Percentiles rank a stretch among this genome's conserved stretches.
Evolutionary conservation across 139 green algal species (phyloP).

Genomic region (Ettlia oleoabundans): DNA sequence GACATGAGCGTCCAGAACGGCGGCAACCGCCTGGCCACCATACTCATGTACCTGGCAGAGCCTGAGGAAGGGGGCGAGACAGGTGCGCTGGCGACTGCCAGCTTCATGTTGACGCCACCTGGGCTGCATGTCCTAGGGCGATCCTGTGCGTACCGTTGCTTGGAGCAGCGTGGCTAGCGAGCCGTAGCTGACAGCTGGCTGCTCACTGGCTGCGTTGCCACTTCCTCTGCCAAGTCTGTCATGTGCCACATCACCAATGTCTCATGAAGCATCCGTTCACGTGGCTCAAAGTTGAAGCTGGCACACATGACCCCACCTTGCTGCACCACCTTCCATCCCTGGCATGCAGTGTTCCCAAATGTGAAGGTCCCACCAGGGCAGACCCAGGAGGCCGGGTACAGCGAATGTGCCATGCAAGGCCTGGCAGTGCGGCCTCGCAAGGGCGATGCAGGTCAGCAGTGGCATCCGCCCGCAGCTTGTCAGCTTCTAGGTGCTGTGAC

Average conservation of each 20-base stretch:
- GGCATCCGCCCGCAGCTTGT: too few species aligned
- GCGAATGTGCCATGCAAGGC: slow-evolving; percentile 51
- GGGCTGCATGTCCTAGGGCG: too few species aligned
- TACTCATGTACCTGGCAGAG: slow-evolving; percentile 81
- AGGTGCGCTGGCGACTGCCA: not conserved
- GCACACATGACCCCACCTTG: not conserved
- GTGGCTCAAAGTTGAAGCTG: too few species aligned
- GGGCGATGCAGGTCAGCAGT: slow-evolving; percentile 40
- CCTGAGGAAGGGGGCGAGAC: slow-evolving; percentile 60
- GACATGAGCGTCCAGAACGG: slow-evolving; percentile 50
- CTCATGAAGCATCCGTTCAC: too few species aligned
- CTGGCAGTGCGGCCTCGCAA: slow-evolving; percentile 47
- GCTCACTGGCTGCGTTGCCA: not conserved
- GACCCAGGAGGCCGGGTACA: slow-evolving; percentile 39
- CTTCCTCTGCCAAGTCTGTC: too few species aligned
- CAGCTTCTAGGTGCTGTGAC: too few species aligned
- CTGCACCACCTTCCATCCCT: not conserved
- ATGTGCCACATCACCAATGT: too few species aligned
- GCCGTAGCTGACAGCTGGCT: too few species aligned
- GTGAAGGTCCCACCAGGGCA: slow-evolving; percentile 22
- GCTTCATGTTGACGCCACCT: too few species aligned
- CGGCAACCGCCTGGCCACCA: slow-evolving; percentile 77
- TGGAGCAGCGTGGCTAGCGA: too few species aligned
- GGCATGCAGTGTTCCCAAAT: slow-evolving; percentile 51
- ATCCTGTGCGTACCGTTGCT: too few species aligned